phyloP scores from a whole-genome alignment of 805 yeast species.

The Yarrowia sp. region DNA sequence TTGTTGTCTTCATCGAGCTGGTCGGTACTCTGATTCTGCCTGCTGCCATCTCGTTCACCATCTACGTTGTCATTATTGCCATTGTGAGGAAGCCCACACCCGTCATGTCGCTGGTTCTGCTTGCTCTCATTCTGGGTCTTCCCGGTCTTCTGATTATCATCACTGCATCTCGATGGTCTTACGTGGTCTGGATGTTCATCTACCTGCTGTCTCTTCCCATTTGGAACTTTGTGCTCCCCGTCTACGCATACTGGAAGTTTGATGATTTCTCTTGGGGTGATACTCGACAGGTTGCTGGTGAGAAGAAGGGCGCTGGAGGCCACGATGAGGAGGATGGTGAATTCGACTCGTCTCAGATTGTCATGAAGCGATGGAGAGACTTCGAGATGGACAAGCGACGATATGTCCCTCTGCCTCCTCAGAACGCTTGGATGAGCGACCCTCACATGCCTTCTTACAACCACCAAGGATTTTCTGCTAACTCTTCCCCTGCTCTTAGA shows the following conservation, averaged over 20 bases:
- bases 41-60: constrained; percentile 77
- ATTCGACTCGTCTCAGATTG: constrained; percentile 86
- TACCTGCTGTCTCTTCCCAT: constrained; percentile 80
- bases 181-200: constrained; percentile 74
- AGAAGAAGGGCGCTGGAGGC: constrained; percentile 55
- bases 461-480: constrained; percentile 25
- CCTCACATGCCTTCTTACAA: constrained; percentile 21
- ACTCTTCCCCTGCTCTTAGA: constrained; percentile 23
- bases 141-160: constrained; percentile 80
- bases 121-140: constrained; percentile 76
- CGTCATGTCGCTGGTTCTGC: constrained; percentile 65
- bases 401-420: constrained; percentile 26
- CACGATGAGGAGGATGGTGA: constrained; percentile 74
- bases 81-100: constrained; percentile 78
- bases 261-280: constrained; percentile 98
- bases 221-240: constrained; percentile 87
- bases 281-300: constrained; percentile 74
- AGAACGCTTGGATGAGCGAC: constrained; percentile 28
- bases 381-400: constrained; percentile 77
- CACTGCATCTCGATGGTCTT: constrained; percentile 71
- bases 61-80: constrained; percentile 73
- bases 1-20: constrained; percentile 77
- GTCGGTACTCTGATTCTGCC: constrained; percentile 88
- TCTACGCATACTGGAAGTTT: constrained; percentile 90
- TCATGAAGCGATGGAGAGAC: constrained; percentile 93